A percentile compares a stretch with the other conserved stretches of the same genome.
Conservation (phyloP, 345 rosid species). For the Citrus inodora region DNA sequence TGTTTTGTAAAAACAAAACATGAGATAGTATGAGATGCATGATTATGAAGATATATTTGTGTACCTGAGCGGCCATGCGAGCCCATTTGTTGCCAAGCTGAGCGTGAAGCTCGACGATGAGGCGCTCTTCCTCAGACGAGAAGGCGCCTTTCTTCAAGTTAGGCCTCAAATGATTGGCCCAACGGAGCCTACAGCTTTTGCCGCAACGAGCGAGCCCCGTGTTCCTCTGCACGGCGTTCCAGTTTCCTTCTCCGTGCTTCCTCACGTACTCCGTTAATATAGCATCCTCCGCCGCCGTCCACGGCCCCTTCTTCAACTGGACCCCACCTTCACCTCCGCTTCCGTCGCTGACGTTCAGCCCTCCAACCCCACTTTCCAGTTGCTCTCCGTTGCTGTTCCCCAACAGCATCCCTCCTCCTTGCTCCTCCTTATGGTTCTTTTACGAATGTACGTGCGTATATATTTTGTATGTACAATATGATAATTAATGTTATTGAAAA, state of each 20-base stretch:
- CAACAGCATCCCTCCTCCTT: not conserved
- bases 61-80: constrained; percentile 63
- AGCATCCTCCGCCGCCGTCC: constrained; percentile 56
- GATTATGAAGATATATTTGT: not conserved
- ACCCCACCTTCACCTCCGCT: constrained; percentile 25
- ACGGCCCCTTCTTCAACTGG: constrained; percentile 49
- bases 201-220: constrained; percentile 59
- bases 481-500: no score
- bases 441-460: not conserved
- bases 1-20: no score
- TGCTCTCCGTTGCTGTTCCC: constrained; percentile 17
- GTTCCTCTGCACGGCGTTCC: constrained; percentile 61
- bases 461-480: no score
- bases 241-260: constrained; percentile 55
- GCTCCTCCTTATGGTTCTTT: not conserved
- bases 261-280: constrained; percentile 47
- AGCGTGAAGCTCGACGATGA: constrained; percentile 52
- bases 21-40: not conserved
- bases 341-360: constrained; percentile 10
- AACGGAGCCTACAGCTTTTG: constrained; percentile 56
- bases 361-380: constrained; percentile 27
- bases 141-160: constrained; percentile 54
- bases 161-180: constrained; percentile 58
- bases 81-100: constrained; percentile 64
- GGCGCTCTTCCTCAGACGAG: constrained; percentile 46